Evolutionary conservation across 2,329 filamentous ascomycete species (phyloP).

Genomic region (Pseudopyricularia cyperi): DNA sequence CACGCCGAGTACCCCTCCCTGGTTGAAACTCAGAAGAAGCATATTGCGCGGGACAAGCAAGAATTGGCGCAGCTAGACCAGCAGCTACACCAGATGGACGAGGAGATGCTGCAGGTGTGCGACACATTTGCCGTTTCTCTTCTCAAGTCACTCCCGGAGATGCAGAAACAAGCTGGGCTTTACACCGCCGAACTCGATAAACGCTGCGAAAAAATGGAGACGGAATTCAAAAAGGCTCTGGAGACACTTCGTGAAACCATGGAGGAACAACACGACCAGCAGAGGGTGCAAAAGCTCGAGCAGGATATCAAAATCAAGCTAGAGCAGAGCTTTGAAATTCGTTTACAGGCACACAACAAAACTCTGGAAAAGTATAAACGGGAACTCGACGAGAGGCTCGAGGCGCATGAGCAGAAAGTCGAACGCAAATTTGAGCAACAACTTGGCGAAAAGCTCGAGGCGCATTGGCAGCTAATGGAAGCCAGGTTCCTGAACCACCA

Average conservation of each 20-base stretch:
- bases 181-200: not conserved
- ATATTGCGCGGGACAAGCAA: not conserved
- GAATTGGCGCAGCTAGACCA: not conserved
- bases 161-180: not conserved
- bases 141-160: not conserved
- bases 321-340: too few species aligned
- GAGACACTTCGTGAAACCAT: not conserved
- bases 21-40: not conserved
- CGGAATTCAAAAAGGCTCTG: not conserved
- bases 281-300: not conserved
- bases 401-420: too few species aligned
- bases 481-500: too few species aligned
- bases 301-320: too few species aligned
- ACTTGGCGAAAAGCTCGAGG: not conserved
- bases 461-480: not conserved
- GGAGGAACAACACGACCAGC: not conserved
- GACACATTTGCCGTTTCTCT: not conserved
- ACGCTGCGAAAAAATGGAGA: not conserved
- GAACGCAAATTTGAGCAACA: not conserved
- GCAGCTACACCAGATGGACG: not conserved
- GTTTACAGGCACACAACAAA: too few species aligned
- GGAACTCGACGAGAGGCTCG: too few species aligned
- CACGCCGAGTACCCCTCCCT: slow-evolving; percentile 6
- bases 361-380: too few species aligned
- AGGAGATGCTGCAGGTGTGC: not conserved